Evolutionary conservation across 768 basidiomycete genomes (phyloP), one percentile per base, ranked within the genome.

Genomic region (Crepidotus variabilis): DNA sequence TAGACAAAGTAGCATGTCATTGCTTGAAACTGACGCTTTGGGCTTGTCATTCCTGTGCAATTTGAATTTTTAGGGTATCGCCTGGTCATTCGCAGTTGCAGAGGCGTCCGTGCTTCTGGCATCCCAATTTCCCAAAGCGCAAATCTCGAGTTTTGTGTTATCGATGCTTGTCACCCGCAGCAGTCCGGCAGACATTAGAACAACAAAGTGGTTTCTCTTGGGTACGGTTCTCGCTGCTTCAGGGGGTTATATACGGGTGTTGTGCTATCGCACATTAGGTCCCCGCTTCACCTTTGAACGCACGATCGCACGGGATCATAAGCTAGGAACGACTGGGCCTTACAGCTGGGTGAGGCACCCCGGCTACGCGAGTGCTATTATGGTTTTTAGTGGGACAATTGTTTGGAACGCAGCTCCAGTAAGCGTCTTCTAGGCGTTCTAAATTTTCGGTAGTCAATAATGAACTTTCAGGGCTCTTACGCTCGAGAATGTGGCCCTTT

Each of bases 281-380:
- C 62, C 51, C 1, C 61, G 78, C 43, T 82, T 82, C 63, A 84
- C 81, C 0, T 83, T 80, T 53, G 78, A 82, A 62, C 69, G 81
- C 70, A 73, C 71, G 65, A 78, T 83, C 23, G 73, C 72, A 43
- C 65, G 67, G n/a, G 69, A 77, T 52, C 83, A 84, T 54, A 66
- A 60, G 52, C 71, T 84, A 14, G 69, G 83, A 6, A 79, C 73
- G 0, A 67, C 68, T 24, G 81, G 82, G 1, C 81, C 79, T 0
- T 84, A 84, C 60, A 56, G 66, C 1, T 50, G 72, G 21, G 78
- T 79, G 8, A 70, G 82, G 55, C 82, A 84, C 57, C 82, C 82
- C 2, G 75, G 75, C n/a, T 83, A 83, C 58, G 65, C 71, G 78
- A 2, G 64, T 79, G 14, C 51, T 81, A 6, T 55, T 72, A 36